phyloP scores from a whole-genome alignment of 805 yeast species.

The Barnettozyma californica region DNA sequence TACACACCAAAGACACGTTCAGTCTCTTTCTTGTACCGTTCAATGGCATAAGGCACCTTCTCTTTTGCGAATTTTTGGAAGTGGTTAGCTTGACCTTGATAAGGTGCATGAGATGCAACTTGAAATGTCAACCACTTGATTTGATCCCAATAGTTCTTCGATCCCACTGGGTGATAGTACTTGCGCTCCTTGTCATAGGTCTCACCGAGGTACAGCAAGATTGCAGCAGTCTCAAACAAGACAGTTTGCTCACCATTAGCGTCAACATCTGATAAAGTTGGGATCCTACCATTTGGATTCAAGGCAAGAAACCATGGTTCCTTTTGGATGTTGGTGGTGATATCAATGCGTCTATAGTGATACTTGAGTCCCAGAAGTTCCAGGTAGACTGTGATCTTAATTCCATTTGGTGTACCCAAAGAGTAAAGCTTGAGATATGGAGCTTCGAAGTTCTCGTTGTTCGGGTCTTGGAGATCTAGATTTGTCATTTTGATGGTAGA shows the following conservation, averaged over 20 bases:
- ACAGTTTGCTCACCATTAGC: conserved; percentile 37
- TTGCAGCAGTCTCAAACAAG: conserved; percentile 58
- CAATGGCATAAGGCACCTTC: conserved; percentile 48
- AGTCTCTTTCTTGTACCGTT: conserved; percentile 47
- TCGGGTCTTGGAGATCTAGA: conserved; percentile 28
- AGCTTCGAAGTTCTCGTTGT: conserved; percentile 26
- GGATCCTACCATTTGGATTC: conserved; percentile 62
- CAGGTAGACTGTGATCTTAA: conserved; percentile 32
- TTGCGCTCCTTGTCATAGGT: conserved; percentile 52
- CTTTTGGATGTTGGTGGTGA: conserved; percentile 42
- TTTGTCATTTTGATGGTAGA: background rate
- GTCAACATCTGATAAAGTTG: conserved; percentile 40
- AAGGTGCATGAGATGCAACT: conserved; percentile 56
- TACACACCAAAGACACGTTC: conserved; percentile 48
- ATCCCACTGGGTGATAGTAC: conserved; percentile 29
- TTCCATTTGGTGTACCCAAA: conserved; percentile 38
- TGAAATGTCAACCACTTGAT: conserved; percentile 52
- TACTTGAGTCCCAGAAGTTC: conserved; percentile 29
- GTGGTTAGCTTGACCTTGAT: conserved; percentile 56
- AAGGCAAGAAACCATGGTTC: conserved; percentile 50
- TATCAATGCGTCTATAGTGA: conserved; percentile 35
- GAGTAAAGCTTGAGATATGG: conserved; percentile 43
- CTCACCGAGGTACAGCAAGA: conserved; percentile 53
- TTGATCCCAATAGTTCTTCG: conserved; percentile 45
- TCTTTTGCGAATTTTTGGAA: conserved; percentile 42